Conservation (phyloP, 75 land plant genomes). For the Isoetes taiwanensis region DNA sequence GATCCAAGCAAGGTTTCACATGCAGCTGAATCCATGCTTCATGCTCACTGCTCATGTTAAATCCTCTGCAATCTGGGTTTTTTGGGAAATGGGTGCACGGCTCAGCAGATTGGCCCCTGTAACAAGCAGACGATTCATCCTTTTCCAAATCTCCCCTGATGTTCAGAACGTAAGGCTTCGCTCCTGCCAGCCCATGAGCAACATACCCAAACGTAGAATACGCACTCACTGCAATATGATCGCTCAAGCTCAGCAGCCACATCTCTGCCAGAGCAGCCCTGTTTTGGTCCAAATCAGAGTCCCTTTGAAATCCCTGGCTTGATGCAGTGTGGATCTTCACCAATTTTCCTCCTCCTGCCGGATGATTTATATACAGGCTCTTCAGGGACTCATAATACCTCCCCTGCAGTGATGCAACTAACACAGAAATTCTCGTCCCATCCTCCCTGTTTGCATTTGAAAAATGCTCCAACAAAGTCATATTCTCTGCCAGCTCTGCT, state of each 20-base stretch:
- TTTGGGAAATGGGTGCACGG: constrained; percentile 17
- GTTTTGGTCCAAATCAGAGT: constrained; percentile 10
- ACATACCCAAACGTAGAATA: constrained; percentile 18
- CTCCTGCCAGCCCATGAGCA: constrained; percentile 9
- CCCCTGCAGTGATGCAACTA: constrained; percentile 10
- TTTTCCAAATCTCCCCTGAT: neutral
- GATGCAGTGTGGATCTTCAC: constrained; percentile 7
- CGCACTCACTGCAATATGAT: constrained; percentile 18
- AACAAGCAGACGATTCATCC: neutral
- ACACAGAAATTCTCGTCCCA: neutral
- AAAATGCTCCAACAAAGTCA: neutral
- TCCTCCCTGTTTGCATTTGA: neutral
- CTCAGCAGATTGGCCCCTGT: constrained; percentile 13
- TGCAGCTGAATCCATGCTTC: constrained; percentile 14
- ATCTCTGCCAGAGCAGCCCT: constrained; percentile 27
- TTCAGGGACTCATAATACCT: constrained; percentile 8
- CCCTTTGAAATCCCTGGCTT: constrained; percentile 11
- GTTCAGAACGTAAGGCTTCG: neutral
- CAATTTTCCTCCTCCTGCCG: neutral
- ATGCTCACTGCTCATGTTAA: neutral
- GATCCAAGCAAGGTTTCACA: constrained; percentile 14
- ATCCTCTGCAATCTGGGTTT: neutral
- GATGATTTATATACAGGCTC: neutral
- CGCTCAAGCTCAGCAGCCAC: constrained; percentile 39
- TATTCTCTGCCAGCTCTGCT: neutral